Evolutionary conservation across 306 rosid genomes (phyloP).

Genomic region (Trichosanthes truncata): DNA sequence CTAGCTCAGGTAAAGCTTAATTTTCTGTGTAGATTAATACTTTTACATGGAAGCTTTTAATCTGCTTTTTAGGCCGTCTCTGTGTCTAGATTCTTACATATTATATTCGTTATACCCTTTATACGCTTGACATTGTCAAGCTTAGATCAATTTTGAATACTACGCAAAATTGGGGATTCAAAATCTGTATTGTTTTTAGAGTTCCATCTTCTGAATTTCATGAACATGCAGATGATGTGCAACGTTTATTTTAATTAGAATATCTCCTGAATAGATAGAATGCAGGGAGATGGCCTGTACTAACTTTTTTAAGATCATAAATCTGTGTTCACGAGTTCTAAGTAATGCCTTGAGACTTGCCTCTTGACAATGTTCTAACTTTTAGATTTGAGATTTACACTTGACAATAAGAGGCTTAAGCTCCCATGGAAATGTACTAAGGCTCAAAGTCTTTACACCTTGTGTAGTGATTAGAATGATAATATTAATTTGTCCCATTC

Average conservation of each 20-base stretch:
- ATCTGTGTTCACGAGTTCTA: too few relatives aligned
- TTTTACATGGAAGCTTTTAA: too few relatives aligned
- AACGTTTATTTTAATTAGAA: too few relatives aligned
- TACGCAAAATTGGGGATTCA: not conserved
- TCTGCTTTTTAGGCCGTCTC: not conserved
- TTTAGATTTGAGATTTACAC: too few relatives aligned
- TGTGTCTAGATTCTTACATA: not conserved
- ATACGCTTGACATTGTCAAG: not conserved
- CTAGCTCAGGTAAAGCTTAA: constrained; percentile 71
- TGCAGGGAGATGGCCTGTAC: too few relatives aligned
- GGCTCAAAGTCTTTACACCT: too few relatives aligned
- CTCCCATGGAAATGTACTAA: too few relatives aligned
- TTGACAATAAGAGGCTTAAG: too few relatives aligned
- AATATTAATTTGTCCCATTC: too few relatives aligned
- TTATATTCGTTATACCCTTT: too few relatives aligned
- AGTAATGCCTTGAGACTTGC: not conserved
- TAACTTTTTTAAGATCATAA: not conserved
- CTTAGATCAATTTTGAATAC: constrained; percentile 12
- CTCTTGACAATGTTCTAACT: not conserved
- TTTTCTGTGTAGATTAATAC: constrained; percentile 8
- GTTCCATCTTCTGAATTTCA: not conserved
- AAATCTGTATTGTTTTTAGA: not conserved
- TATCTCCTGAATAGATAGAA: too few relatives aligned
- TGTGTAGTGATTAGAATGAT: too few relatives aligned
- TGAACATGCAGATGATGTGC: not conserved